Percentiles rank a stretch among this genome's conserved stretches.
phyloP scores from a whole-genome alignment of 352 stramenopile genomes.

The Phytophthora hibernalis region DNA sequence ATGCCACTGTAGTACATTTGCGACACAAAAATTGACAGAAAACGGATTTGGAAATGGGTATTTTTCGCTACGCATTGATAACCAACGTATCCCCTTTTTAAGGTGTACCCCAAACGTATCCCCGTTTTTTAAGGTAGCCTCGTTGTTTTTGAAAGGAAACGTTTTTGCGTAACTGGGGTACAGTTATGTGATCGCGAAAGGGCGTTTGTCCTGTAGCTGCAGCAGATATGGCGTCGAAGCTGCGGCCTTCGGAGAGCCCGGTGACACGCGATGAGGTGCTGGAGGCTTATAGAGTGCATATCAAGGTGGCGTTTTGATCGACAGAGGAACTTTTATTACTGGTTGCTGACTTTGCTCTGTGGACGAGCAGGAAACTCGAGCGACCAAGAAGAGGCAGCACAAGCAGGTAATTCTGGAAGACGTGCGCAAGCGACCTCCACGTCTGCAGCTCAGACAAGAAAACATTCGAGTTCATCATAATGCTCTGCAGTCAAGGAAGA shows the following conservation, averaged over 20 bases:
- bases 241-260: background rate
- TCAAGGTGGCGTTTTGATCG: conserved; percentile 33
- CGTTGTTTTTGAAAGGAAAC: no score
- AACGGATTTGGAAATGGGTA: no score
- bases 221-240: conserved; percentile 9
- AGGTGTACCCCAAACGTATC: no score
- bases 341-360: background rate
- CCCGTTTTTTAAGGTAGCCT: no score
- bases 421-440: conserved; percentile 46
- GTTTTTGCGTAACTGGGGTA: no score
- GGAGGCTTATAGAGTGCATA: conserved; percentile 49
- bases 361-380: conserved; percentile 46
- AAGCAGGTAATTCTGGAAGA: conserved; percentile 73
- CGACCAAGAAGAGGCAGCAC: conserved; percentile 53
- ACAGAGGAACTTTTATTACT: background rate
- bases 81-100: no score
- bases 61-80: no score
- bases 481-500: conserved; percentile 10
- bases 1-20: no score
- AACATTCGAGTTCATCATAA: conserved; percentile 15
- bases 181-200: background rate
- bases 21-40: no score
- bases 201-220: background rate
- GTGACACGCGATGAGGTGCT: conserved; percentile 49
- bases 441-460: conserved; percentile 50